phyloP scores from a whole-genome alignment of 164 flowering plant genomes.

The Amborella trichopoda region DNA sequence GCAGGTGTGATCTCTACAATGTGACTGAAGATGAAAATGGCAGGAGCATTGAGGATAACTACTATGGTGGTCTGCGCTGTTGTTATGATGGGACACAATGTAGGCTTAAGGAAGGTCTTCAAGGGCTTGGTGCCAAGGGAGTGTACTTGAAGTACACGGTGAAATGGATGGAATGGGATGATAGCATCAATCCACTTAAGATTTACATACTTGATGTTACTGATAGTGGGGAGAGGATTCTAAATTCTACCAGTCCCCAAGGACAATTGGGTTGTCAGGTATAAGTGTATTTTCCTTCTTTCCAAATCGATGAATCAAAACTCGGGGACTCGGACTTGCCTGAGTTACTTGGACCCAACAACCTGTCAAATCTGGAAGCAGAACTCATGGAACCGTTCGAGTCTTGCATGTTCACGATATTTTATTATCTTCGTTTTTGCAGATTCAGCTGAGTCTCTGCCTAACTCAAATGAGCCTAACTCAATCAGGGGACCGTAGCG shows the following conservation, averaged over 20 bases:
- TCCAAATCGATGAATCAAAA: no score
- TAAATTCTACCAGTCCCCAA: slow-evolving; percentile 11
- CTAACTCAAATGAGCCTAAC: no score
- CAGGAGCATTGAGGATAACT: slow-evolving; percentile 28
- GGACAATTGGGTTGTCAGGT: slow-evolving; percentile 42
- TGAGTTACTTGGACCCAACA: no score
- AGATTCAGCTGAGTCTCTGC: no score
- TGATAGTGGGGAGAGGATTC: slow-evolving; percentile 37
- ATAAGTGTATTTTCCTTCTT: no score
- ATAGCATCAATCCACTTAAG: slow-evolving; percentile 51
- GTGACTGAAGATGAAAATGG: slow-evolving; percentile 45
- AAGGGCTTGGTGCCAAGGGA: slow-evolving; percentile 26
- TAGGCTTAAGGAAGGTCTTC: slow-evolving; percentile 33
- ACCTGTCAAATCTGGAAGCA: no score
- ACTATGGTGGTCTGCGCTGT: slow-evolving; percentile 63
- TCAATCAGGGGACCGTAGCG: no score
- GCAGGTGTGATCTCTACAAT: slow-evolving; percentile 75
- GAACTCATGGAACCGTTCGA: no score
- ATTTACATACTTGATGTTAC: slow-evolving; percentile 81
- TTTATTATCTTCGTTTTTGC: no score
- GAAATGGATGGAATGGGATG: slow-evolving; percentile 70
- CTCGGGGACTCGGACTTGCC: no score
- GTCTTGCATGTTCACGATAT: no score
- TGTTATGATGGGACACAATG: slow-evolving; percentile 70
- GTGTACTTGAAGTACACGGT: slow-evolving; percentile 69